These are phyloP conservation scores for Paecilomyces variotii DNA, from an alignment of 2,329 filamentous ascomycete genomes.

Conservation along the genomic window DNA sequence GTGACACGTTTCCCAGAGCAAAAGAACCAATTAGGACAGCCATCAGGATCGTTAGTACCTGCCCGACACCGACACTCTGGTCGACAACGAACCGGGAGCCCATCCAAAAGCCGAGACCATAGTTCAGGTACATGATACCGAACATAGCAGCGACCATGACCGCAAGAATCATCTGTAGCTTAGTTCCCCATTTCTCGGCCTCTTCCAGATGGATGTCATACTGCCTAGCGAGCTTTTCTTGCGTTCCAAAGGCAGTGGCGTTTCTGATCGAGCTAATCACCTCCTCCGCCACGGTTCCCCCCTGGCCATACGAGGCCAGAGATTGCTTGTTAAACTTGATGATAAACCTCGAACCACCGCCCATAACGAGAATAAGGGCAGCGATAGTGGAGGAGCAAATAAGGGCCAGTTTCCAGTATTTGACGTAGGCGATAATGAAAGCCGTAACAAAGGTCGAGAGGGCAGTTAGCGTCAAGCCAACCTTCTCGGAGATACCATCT, in stretches of 20 bases:
- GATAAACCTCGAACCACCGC: constrained; percentile 62
- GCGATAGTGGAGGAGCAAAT: constrained; percentile 78
- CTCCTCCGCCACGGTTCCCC: constrained; percentile 85
- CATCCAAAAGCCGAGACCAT: constrained; percentile 82
- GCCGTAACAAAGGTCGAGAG: constrained; percentile 77
- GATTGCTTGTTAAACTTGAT: constrained; percentile 73
- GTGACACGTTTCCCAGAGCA: constrained; percentile 77
- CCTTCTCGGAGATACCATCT: constrained; percentile 87
- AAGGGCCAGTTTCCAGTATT: constrained; percentile 86
- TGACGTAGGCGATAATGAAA: constrained; percentile 83
- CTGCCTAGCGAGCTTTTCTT: constrained; percentile 79
- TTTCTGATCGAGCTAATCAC: constrained; percentile 91
- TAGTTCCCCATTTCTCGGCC: constrained; percentile 69
- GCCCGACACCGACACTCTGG: constrained; percentile 57
- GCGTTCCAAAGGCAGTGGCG: constrained; percentile 84
- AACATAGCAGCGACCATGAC: constrained; percentile 81
- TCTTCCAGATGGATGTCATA: constrained; percentile 68
- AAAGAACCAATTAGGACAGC: constrained; percentile 90
- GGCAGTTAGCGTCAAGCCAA: constrained; percentile 67
- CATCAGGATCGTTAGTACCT: constrained; percentile 79
- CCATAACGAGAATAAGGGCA: constrained; percentile 72
- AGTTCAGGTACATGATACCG: constrained; percentile 75
- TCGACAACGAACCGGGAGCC: constrained; percentile 66
- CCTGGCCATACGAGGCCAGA: constrained; percentile 70
- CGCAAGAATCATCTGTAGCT: constrained; percentile 63